Evolutionary conservation across 1,284 basidiomycete genomes (phyloP).

Genomic region (Porogramme epimiltina): DNA sequence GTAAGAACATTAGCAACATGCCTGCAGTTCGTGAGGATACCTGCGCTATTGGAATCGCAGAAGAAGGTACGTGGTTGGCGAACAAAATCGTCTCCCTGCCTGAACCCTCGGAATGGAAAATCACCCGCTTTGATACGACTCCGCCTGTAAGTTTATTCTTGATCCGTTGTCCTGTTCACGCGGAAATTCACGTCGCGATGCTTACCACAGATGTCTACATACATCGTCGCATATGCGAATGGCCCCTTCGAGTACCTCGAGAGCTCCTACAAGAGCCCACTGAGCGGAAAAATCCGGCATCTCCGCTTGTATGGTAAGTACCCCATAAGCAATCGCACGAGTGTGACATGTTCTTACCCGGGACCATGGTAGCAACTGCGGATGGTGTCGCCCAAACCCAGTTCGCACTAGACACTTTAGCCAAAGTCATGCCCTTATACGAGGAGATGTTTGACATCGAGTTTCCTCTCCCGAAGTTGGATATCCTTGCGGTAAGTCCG

Average conservation of each 20-base stretch:
- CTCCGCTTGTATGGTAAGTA: conserved; percentile 77
- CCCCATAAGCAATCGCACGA: no score
- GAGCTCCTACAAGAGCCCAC: conserved; percentile 76
- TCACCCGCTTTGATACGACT: conserved; percentile 77
- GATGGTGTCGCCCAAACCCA: conserved; percentile 83
- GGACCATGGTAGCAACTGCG: conserved; percentile 60
- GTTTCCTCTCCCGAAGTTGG: conserved; percentile 91
- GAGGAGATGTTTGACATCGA: conserved; percentile 90
- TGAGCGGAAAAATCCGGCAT: conserved; percentile 82
- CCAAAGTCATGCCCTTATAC: conserved; percentile 83
- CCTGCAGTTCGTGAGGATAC: conserved; percentile 58
- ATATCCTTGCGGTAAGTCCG: conserved; percentile 66
- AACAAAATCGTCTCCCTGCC: conserved; percentile 2
- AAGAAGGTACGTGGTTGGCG: conserved; percentile 4
- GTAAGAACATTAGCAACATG: conserved; percentile 88
- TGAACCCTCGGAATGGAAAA: conserved; percentile 58
- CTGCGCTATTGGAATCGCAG: neutral
- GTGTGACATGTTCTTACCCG: neutral
- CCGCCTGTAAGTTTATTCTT: conserved; percentile 44
- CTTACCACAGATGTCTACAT: conserved; percentile 72
- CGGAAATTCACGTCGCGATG: neutral
- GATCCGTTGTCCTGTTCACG: conserved; percentile 67
- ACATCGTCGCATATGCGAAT: conserved; percentile 91
- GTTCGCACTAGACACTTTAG: conserved; percentile 88
- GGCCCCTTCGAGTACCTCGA: conserved; percentile 80